Evolutionary conservation across 768 basidiomycete genomes (phyloP), one percentile per base, ranked within the genome.

Genomic region (Neoboletus magnificus): DNA sequence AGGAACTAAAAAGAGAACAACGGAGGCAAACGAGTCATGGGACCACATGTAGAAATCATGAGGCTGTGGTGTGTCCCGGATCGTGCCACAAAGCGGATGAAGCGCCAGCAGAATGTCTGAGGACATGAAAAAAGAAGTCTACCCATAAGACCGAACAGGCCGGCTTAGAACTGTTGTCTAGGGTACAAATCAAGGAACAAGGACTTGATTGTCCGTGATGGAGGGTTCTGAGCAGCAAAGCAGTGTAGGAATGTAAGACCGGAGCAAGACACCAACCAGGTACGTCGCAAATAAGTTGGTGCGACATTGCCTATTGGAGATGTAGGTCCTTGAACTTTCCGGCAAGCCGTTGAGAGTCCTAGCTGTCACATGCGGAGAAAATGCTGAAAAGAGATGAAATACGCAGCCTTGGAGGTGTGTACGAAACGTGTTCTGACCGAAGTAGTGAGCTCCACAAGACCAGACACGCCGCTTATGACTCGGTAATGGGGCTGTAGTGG

Each of bases 81-180:
- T 67, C 15, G 67, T 67, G 66, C 66, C 66, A 67, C 66, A 58
- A 67, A 64, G 66, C 57, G 56, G 52, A 47, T 48, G 60, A 67
- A 49, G 67, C 67, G 42, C 51, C 27, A 52, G 57, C 58, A 60
- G 55, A 50, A 48, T 44, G 29, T 27, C 66, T 32, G 62, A 66
- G 58, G 44, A 49, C 46, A 47, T 54, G 48, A 54, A 53, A 68
- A 50, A 68, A 62, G 27, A 30, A 50, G 33, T 35, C 43, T 35
- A 43, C 11, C 42, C 12, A 27, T 18, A 27, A 16, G 22, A 40
- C 18, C 33, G 20, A 43, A 20, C 37, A 27, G 42, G 22, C 37
- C 39, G 41, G 41, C 29, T 15, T 13, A 3, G 20, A 5, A 15
- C 22, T 15, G 18, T 35, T 22, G 29, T 36, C 45, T 40, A 40